Conservation (phyloP, 805 yeast genomes). For the Komagataella phaffii region DNA sequence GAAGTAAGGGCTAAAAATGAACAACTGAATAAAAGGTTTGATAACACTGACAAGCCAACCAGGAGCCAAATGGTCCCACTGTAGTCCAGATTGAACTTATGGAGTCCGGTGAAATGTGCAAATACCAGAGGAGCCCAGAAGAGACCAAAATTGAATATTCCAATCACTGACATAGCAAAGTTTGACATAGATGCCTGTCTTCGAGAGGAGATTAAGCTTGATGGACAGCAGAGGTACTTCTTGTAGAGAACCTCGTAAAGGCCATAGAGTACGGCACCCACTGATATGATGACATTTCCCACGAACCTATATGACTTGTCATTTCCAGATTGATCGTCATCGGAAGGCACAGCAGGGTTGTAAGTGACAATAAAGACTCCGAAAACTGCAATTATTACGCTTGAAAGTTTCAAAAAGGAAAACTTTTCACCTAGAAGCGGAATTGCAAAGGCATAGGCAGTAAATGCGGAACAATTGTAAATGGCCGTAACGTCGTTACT, state of each 20-base stretch:
- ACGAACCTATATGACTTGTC: constrained; percentile 43
- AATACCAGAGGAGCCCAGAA: constrained; percentile 34
- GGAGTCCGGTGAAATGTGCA: constrained; percentile 40
- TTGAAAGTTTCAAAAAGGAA: constrained; percentile 43
- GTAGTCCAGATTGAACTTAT: constrained; percentile 41
- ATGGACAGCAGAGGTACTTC: constrained; percentile 61
- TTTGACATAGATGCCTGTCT: constrained; percentile 75
- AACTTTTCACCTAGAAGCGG: constrained; percentile 57
- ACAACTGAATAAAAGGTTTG: constrained; percentile 59
- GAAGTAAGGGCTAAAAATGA: constrained; percentile 70
- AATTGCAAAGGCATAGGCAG: constrained; percentile 76
- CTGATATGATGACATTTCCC: constrained; percentile 59
- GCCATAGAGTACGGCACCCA: constrained; percentile 71
- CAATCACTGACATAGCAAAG: constrained; percentile 57
- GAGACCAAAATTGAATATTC: constrained; percentile 36
- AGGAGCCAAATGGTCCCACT: constrained; percentile 25
- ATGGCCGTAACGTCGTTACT: constrained; percentile 84
- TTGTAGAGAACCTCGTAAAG: constrained; percentile 78
- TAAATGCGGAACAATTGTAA: constrained; percentile 81
- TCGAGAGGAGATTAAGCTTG: constrained; percentile 40
- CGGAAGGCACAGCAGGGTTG: constrained; percentile 23
- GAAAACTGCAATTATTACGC: constrained; percentile 57
- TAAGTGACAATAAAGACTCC: constrained; percentile 79
- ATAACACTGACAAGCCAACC: constrained; percentile 37
- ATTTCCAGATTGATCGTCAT: constrained; percentile 7